phyloP scores from a whole-genome alignment of 2,329 filamentous ascomycete species.

The Hypocrella siamensis region DNA sequence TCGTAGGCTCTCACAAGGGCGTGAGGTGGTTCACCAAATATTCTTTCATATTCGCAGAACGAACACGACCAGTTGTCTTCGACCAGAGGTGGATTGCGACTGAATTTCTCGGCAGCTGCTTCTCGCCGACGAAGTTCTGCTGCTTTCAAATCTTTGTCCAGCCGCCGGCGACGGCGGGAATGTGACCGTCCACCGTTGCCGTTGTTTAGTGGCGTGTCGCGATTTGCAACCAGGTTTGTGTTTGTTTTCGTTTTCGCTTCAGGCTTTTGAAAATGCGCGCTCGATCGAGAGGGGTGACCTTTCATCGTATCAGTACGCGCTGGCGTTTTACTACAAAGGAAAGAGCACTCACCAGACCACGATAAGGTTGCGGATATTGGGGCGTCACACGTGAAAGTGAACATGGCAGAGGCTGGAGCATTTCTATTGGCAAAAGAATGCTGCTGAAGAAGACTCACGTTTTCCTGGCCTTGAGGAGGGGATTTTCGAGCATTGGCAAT shows the following conservation, averaged over 20 bases:
- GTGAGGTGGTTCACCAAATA: conserved; percentile 75
- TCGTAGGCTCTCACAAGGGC: conserved; percentile 86
- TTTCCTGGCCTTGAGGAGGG: conserved; percentile 55
- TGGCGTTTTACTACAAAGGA: background rate
- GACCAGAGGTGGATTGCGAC: conserved; percentile 49
- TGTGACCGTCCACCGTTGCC: conserved; percentile 13
- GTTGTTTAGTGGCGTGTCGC: conserved; percentile 20
- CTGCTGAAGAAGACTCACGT: conserved; percentile 62
- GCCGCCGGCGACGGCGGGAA: conserved; percentile 41
- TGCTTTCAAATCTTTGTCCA: conserved; percentile 54
- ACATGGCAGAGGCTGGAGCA: conserved; percentile 65
- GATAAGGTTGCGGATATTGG: conserved; percentile 67
- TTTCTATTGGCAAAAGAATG: conserved; percentile 40
- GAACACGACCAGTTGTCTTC: conserved; percentile 92
- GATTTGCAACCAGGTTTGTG: conserved; percentile 2
- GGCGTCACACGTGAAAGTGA: conserved; percentile 92
- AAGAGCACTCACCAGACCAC: conserved; percentile 42
- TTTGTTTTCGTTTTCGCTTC: conserved; percentile 5
- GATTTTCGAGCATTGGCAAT: conserved; percentile 76
- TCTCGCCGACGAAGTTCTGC: conserved; percentile 67
- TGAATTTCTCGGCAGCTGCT: conserved; percentile 62
- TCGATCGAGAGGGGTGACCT: conserved; percentile 12
- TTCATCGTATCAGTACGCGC: conserved; percentile 1
- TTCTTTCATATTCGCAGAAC: conserved; percentile 94
- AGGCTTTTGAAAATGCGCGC: conserved; percentile 6